Conservation (phyloP, 192 early-diverging fungal genomes). For the Lobosporangium transversale region DNA sequence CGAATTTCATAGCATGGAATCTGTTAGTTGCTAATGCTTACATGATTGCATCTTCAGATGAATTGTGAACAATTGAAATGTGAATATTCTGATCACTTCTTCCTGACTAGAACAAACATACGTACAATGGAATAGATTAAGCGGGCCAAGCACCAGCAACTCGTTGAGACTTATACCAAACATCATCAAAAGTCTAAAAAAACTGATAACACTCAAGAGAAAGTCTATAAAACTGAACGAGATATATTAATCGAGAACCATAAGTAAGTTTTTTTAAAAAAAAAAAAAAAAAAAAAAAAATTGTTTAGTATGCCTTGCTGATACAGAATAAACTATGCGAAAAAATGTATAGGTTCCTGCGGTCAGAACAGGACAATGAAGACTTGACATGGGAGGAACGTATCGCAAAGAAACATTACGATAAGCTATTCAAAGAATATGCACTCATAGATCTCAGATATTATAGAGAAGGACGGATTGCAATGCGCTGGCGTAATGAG, state of each 20-base stretch:
- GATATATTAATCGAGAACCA: conserved; percentile 81
- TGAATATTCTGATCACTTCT: too few species aligned
- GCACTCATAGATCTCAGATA: conserved; percentile 74
- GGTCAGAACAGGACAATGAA: conserved; percentile 60
- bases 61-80: too few species aligned
- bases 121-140: conserved; percentile 14
- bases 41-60: too few species aligned
- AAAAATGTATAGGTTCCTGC: conserved; percentile 62
- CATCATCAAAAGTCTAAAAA: conserved; percentile 43
- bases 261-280: too few species aligned
- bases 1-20: conserved; percentile 54
- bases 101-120: neutral
- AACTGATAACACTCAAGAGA: too few species aligned
- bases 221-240: conserved; percentile 61
- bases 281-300: too few species aligned
- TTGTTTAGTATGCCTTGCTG: too few species aligned
- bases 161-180: conserved; percentile 67
- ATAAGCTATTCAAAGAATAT: conserved; percentile 88
- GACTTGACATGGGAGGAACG: conserved; percentile 74
- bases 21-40: conserved; percentile 58
- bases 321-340: too few species aligned
- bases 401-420: conserved; percentile 87
- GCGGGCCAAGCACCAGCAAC: conserved; percentile 66
- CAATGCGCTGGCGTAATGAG: conserved; percentile 73
- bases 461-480: conserved; percentile 73